Evolutionary conservation across 202 grass and related monocot genomes (phyloP).

Genomic region (Setaria italica): DNA sequence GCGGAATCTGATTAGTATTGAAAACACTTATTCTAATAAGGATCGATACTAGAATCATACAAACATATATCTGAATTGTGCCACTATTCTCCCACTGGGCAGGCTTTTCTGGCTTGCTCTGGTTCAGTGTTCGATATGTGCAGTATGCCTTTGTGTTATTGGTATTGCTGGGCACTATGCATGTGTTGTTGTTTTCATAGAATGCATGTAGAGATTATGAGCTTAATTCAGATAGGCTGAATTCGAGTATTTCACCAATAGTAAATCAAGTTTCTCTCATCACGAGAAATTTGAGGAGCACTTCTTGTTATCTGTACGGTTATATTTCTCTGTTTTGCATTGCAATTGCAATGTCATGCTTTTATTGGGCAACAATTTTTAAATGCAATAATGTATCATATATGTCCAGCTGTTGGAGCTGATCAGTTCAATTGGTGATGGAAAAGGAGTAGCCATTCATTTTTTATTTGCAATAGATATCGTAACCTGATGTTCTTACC

Average conservation of each 20-base stretch:
- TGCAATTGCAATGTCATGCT: background rate
- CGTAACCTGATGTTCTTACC: slow-evolving; percentile 5
- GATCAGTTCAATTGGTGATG: background rate
- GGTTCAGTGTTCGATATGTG: background rate
- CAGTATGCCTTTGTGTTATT: background rate
- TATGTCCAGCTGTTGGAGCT: background rate
- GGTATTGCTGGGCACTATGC: background rate
- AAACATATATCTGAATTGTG: background rate
- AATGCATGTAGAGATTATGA: background rate
- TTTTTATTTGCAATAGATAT: background rate
- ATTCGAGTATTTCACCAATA: background rate
- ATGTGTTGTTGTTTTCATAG: background rate
- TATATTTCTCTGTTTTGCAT: background rate
- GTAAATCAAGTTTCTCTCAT: background rate
- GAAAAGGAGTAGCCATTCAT: background rate
- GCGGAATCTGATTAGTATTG: background rate
- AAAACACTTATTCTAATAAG: background rate
- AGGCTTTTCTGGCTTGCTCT: background rate
- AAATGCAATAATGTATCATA: background rate
- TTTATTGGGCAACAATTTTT: background rate
- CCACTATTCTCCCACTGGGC: background rate
- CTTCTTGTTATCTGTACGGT: background rate
- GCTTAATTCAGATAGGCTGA: background rate
- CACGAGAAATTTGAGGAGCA: background rate
- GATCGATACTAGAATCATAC: background rate